Evolutionary conservation across 768 basidiomycete genomes (phyloP).

Genomic region (Xanthoconium purpureum): DNA sequence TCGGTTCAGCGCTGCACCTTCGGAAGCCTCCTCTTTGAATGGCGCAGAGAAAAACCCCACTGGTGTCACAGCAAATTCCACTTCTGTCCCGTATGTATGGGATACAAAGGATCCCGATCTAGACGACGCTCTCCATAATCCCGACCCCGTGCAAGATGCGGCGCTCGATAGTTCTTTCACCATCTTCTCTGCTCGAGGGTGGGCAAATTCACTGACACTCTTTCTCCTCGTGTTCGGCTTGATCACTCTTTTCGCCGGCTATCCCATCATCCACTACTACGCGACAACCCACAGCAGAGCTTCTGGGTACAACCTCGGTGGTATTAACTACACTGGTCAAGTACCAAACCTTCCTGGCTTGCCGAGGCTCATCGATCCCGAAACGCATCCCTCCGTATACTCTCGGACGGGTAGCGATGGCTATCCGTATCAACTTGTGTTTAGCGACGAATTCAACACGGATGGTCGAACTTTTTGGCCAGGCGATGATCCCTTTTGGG

Average conservation of each 20-base stretch:
- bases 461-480: conserved; percentile 72
- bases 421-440: conserved; percentile 74
- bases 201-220: conserved; percentile 75
- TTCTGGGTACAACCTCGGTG: conserved; percentile 78
- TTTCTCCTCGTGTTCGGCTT: conserved; percentile 65
- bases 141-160: conserved; percentile 69
- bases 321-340: conserved; percentile 81
- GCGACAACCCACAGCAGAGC: conserved; percentile 28
- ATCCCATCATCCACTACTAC: conserved; percentile 72
- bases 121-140: conserved; percentile 90
- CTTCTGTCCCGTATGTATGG: conserved; percentile 72
- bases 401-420: conserved; percentile 74
- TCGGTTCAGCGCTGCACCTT: conserved; percentile 56
- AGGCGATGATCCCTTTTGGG: conserved; percentile 84
- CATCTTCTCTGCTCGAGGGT: conserved; percentile 78
- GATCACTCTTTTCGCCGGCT: conserved; percentile 81
- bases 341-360: conserved; percentile 72
- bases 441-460: conserved; percentile 82
- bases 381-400: conserved; percentile 60
- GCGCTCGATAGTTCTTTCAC: conserved; percentile 59
- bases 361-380: conserved; percentile 68
- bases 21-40: conserved; percentile 40
- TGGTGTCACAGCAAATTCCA: conserved; percentile 42
- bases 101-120: conserved; percentile 79
- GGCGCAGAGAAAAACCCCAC: conserved; percentile 36